Evolutionary conservation across 768 basidiomycete genomes (phyloP), one percentile per base, ranked within the genome.

Genomic region (Lyophyllum semitale): DNA sequence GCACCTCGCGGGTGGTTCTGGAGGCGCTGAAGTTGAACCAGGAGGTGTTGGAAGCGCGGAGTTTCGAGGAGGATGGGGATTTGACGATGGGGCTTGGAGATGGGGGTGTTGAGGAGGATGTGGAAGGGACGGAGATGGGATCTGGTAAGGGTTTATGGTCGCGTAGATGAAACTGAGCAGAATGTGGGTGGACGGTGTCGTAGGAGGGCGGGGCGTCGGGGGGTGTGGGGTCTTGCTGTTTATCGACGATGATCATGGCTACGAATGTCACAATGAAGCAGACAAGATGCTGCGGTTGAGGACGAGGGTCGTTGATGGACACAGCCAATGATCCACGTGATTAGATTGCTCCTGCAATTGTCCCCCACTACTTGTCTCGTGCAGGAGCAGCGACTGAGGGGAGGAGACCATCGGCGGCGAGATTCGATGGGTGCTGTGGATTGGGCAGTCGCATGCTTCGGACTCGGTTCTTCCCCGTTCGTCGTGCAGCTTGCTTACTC

Each of bases 1-100:
- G 76, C 27, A 87, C 78, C 61, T 87, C 81, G 40, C 77, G 75
- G 3, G 75, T 65, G 5, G 72, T 74, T 37, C 72, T 70, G 1
- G 68, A 72, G 11, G 68, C 49, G 17, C 52, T 50, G 58, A 76
- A 77, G 42, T 59, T 66, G 56, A 77, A 75, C 75, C 74, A 77
- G 2, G 37, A 38, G 35, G 54, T 68, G 8, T 53, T 32, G 1
- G 68, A 72, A 9, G 68, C 49, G 17, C 52, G 48, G 58, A 76
- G 77, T 40, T 59, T 66, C 55, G 76, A 75, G 74, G 74, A 77
- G 2, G 37, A 38, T 33, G 54, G 67, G 8, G 52, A 29, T 54
- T 75, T 74, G 1, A 69, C 72, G 58, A 73, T 74, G 20, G 40
- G 11, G 40, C 48, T 55, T 18, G 55, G 54, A 46, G 58, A 58